Evolutionary conservation across 2,329 filamentous ascomycete species (phyloP), one percentile per base, ranked within the genome.

Genomic region (Ascochyta clinopodiicola): DNA sequence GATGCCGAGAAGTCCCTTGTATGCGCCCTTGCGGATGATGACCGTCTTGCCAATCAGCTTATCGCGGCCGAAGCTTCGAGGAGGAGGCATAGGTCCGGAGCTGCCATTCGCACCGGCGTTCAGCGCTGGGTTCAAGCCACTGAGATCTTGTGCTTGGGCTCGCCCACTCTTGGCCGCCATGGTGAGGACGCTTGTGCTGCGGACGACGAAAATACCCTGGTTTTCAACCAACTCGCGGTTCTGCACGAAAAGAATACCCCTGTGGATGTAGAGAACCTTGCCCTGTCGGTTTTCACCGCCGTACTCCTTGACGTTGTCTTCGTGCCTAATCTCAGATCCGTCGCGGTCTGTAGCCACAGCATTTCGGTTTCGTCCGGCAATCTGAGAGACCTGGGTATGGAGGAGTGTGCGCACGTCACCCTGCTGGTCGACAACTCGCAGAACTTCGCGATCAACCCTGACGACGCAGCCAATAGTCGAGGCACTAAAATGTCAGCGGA

Each of bases 161-260:
- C 92, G 86, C 25, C 92, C 93, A 64, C 93, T 94, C 79, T 97
- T 97, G 36, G 94, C 93, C n/a, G 93, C 92, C 32, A 97, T 87
- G 0, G 93, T 96, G 45, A 89, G 88, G 57, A 99, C 90, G 70
- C 92, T 96, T 67, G 85, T 88, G 38, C 91, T 89, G 59, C 93
- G 88, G 15, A 90, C 89, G 31, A 98, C 94, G 66, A 96, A 96
- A 9, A 98, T 88, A 61, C 95, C 88, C 0, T 91, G 88, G 70
- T 97, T 96, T 72, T 98, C 92, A 38, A 87, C 89, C 49, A 88
- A 88, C 39, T 90, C 85, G 59, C 93, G 88, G 71, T 91, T 96
- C 71, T 96, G 91, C 50, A 96, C 80, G 79, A 96, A 99, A 17
- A 97, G 85, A 72, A 88, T 96, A n/a, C 91, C 92, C 45, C 95